Base-by-base conservation (phyloP, 1,284 basidiomycete species). In the Malassezia furfur region DNA sequence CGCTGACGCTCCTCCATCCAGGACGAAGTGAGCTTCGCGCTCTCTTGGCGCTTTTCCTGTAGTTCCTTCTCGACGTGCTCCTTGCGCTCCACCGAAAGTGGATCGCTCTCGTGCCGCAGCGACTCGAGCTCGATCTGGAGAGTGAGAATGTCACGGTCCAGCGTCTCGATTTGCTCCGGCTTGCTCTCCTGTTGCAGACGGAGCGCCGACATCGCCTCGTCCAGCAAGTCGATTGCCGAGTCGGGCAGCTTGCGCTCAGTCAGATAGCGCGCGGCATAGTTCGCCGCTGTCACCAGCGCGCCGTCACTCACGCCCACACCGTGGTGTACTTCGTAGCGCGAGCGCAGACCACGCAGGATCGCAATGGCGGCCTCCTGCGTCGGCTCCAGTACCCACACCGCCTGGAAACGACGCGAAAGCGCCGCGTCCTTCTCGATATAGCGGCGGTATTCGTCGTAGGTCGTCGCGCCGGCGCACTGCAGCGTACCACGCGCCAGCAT, bases 351-450 rank as follows among this genome's bases (percentile, higher is more conserved):
- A 66, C 91, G 85, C 50, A 96, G 79, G 63, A 93, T 96, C 63
- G 83, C 86, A 76, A 96, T 88, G 0, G 91, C 88, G 66, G 93
- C 89, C 2, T 85, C 76, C 0, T 94, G 91, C 5, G 80, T 79
- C 0, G 91, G 91, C 74, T 96, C 91, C 67, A 88, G 87, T 60
- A 96, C 84, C 38, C 91, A 75, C 44, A 96, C 91, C 75, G 91
- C 88, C 48, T 76, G 75, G 75, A 96, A 96, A 58, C 93, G 82
- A 62, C 91, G 84, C 72, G 96, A 91, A 56, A 96, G 81, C 2
- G 91, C 91, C 30, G 88, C 48, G 48, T 70, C 70, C 57, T 87
- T 91, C 77, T 96, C 91, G 72, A 96, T 91, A 75, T 91, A 88
- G 75, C 91, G 87, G 59, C 88, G 80, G 77, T 94, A 96, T 75